These are phyloP conservation scores for Globisporangium polare DNA, from an alignment of 352 stramenopile genomes.

Conservation along the genomic window DNA sequence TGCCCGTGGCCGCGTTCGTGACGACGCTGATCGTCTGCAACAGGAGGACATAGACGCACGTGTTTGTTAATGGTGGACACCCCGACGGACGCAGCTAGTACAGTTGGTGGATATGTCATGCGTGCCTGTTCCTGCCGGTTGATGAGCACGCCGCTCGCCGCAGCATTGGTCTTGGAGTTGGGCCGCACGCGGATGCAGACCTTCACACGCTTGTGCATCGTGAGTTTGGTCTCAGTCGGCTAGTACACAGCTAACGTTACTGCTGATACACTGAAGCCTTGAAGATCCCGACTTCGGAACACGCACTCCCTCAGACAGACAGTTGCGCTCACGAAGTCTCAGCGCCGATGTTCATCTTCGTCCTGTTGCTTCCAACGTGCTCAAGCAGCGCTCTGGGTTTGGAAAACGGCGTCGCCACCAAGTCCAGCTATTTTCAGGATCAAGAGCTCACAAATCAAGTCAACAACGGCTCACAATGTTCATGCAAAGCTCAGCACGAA, in stretches of 20 bases:
- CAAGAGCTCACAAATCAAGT: background rate
- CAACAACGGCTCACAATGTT: background rate
- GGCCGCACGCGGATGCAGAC: constrained; percentile 67
- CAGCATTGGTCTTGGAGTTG: constrained; percentile 6
- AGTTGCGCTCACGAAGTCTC: background rate
- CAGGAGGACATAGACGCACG: background rate
- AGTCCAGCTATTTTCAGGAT: background rate
- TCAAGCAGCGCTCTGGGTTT: background rate
- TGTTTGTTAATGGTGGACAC: background rate
- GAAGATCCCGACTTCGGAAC: background rate
- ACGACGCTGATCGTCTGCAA: constrained; percentile 54
- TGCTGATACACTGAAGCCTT: background rate
- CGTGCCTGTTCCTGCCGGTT: constrained; percentile 43
- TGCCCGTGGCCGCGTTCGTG: constrained; percentile 45
- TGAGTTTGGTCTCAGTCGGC: background rate
- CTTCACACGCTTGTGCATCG: constrained; percentile 65
- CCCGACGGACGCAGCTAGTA: background rate
- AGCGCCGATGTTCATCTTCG: background rate
- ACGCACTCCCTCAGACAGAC: background rate
- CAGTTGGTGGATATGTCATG: background rate
- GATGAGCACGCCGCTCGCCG: constrained; percentile 29
- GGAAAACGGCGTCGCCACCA: background rate
- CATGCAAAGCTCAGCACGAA: background rate
- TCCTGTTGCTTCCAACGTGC: background rate
- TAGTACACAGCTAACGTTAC: background rate